Evolutionary conservation across 371 early-diverging fungal species (phyloP), one percentile per base, ranked within the genome.

Genomic region (Amoeboaphelidium occidentale): DNA sequence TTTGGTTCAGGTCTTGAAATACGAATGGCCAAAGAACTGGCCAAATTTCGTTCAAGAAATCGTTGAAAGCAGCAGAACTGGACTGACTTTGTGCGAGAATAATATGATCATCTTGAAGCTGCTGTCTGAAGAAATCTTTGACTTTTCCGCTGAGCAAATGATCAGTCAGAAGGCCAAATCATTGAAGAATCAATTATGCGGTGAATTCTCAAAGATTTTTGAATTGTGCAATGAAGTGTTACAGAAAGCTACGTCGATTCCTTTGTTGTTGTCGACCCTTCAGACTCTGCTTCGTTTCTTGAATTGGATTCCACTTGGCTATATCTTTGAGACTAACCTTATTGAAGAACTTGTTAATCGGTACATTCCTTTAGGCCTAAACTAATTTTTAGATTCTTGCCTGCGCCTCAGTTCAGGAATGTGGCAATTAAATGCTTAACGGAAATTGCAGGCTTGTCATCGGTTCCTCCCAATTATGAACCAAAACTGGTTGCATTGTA

Each of bases 21-120:
- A 97, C 64, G 99, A 99, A 60, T 99, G 99, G 99, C 99, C 99
- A 17, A 81, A 85, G 51, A 85, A 92, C 58, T 99, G 98, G 98
- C 98, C 99, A 2, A 74, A 74, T 20, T 98, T 99, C 62, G 96
- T 99, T 53, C 81, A 90, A 23, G 99, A 99, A 61, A 81, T 99
- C 54, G 85, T 99, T 20, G 63, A 64, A n/a, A 84, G 91, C 4
- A 86, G 89, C 61, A 78, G 82, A 58, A 75, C 82, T 4, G 89
- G 81, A 53, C 71, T 96, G 21, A 68, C 84, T 0, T 69, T 98
- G 12, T 98, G 98, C 61, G 92, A 88, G 58, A 98, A 99, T 73
- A 96, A 97, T 63, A 92, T 99, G 85, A 79, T 78, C 43, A 97
- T 99, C 51, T 69, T 99, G 22, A 93, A 92, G 60, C 66, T 94